Evolutionary conservation across 1,284 basidiomycete genomes (phyloP), one percentile per base, ranked within the genome.

Genomic region (Fistulina hepatica): DNA sequence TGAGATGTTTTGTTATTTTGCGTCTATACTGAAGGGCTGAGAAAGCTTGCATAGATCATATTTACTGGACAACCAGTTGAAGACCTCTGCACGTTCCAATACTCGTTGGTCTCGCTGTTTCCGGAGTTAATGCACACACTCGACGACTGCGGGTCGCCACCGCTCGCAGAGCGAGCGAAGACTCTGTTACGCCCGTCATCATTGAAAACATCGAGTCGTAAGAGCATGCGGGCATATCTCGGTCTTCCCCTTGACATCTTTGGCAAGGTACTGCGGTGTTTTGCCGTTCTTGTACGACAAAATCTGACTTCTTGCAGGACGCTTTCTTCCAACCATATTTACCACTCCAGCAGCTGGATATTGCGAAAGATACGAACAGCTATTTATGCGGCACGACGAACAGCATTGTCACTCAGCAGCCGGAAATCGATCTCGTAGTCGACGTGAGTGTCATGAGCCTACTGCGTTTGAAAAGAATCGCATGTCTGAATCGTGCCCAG

Each of bases 261-360:
- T 44, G 88, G 86, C 40, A 81, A 81, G 65, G 81, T 80, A 43
- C 21, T 42, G 36, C 23, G 27, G 33, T 35, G 5, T 4, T 15
- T 24, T 6, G 33, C 34, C 16, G 20, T 11, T 12, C 33, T 25
- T 21, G 28, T 23, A 6, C 28, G 16, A 17, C 15, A 25, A 32
- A 12, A 15, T 6, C 8, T 22, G 5, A 21, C 20, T 45, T 8
- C 25, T 31, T 4, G 4, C 28, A 85, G 77, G 88, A 90, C 47
- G 73, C 91, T 2, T 93, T 97, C 63, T 99, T 98, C 64, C 94
- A 99, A 59, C 95, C 94, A 2, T 99, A 97, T 59, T 68, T 98
- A 16, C 94, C 94, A 0, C 59, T 99, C 6, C 94, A 99, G 58
- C 93, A 99, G 58, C 70, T 97, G 12, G 94, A 97, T 48, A 74